phyloP scores from a whole-genome alignment of 2,329 filamentous ascomycete genomes.

The Sarocladiaceae sp. region DNA sequence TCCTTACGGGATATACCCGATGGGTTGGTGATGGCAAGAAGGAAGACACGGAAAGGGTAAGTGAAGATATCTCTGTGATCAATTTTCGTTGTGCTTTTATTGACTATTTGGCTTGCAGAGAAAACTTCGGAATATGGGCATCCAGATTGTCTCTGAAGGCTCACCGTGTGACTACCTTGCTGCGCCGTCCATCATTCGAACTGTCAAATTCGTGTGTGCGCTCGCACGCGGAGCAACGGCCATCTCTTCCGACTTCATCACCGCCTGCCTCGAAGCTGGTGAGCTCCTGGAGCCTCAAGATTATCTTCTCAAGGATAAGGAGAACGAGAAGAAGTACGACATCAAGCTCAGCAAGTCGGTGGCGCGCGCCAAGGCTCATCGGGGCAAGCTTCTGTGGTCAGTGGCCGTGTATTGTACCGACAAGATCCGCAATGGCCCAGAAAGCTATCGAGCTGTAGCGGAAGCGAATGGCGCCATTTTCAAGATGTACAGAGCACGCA shows the following conservation, averaged over 20 bases:
- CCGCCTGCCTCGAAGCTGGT: constrained; percentile 33
- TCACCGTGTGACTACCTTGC: constrained; percentile 79
- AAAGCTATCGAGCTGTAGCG: constrained; percentile 82
- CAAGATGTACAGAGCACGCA: constrained; percentile 69
- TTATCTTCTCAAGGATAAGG: constrained; percentile 66
- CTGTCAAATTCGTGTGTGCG: constrained; percentile 88
- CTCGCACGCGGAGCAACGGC: constrained; percentile 77
- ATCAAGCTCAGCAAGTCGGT: constrained; percentile 67
- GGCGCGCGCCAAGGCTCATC: constrained; percentile 68
- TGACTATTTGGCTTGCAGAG: constrained; percentile 47
- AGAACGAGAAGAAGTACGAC: constrained; percentile 66
- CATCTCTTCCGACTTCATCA: constrained; percentile 71
- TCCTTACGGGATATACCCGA: constrained; percentile 78
- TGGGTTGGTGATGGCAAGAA: constrained; percentile 73
- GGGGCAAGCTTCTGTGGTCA: constrained; percentile 68
- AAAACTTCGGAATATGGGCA: constrained; percentile 77
- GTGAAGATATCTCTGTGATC: constrained; percentile 23
- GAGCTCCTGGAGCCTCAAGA: constrained; percentile 65
- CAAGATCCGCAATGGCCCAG: constrained; percentile 72
- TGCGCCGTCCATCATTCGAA: constrained; percentile 81
- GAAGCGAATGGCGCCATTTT: constrained; percentile 85
- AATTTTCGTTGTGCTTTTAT: constrained; percentile 13
- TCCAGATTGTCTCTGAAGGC: constrained; percentile 71
- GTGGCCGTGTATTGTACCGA: constrained; percentile 83
- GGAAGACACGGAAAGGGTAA: constrained; percentile 77